Conservation (phyloP, 768 basidiomycete species). For the Sporobolomyces pararoseus region DNA sequence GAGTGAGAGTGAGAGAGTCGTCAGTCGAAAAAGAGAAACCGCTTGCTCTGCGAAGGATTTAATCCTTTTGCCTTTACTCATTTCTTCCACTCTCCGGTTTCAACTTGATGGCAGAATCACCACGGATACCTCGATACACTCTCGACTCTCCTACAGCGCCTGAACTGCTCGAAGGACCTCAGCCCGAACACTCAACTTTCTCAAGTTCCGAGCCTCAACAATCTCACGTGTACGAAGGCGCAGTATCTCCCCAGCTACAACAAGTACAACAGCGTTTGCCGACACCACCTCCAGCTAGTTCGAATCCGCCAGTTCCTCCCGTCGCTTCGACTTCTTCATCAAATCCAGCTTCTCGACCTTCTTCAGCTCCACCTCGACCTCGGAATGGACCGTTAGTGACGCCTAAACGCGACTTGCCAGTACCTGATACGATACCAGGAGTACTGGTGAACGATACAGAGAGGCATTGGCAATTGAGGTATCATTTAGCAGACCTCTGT, state of each 20-base stretch:
- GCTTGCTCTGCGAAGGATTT: too few relatives aligned
- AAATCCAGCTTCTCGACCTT: background rate
- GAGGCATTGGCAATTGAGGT: constrained; percentile 33
- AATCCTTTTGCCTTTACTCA: too few relatives aligned
- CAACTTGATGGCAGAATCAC: constrained; percentile 14
- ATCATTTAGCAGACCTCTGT: constrained; percentile 42
- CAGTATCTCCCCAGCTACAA: too few relatives aligned
- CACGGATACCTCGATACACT: constrained; percentile 5
- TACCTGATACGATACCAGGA: constrained; percentile 43
- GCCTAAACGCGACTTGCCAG: constrained; percentile 33
- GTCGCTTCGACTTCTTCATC: background rate
- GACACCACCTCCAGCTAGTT: background rate
- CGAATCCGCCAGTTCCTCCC: background rate
- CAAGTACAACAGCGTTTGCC: too few relatives aligned
- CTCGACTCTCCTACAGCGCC: constrained; percentile 8
- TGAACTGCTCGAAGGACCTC: background rate
- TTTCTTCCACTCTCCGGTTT: background rate
- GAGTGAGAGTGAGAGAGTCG: too few relatives aligned
- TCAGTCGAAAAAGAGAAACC: too few relatives aligned
- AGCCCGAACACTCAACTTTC: background rate
- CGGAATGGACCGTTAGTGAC: constrained; percentile 21
- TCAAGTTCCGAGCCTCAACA: too few relatives aligned
- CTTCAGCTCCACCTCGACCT: background rate
- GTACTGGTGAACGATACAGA: constrained; percentile 32
- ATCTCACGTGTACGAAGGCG: too few relatives aligned